These are phyloP conservation scores for Hortaea werneckii DNA, from an alignment of 2,329 filamentous ascomycete species.

Conservation along the genomic window DNA sequence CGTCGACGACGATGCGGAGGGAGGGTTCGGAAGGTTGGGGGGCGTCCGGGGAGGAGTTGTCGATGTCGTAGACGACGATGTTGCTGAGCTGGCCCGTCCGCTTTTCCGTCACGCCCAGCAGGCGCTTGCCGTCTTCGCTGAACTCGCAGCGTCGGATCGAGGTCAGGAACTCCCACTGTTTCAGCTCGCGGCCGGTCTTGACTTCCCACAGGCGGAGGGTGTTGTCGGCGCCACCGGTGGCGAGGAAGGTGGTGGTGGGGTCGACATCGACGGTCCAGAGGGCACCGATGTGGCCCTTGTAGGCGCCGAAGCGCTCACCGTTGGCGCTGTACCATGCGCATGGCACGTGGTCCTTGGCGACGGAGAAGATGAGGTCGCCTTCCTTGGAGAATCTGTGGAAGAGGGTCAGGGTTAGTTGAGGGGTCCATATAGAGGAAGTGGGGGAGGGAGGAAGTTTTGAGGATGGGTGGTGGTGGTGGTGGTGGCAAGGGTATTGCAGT, in stretches of 20 bases:
- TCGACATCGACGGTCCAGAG: slow-evolving; percentile 98
- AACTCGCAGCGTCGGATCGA: slow-evolving; percentile 98
- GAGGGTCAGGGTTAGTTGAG: slow-evolving; percentile 8
- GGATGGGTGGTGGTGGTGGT: too few species aligned
- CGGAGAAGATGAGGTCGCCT: slow-evolving; percentile 93
- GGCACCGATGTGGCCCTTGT: slow-evolving; percentile 92
- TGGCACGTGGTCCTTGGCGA: slow-evolving; percentile 90
- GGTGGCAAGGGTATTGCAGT: background rate
- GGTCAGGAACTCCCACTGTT: slow-evolving; percentile 96
- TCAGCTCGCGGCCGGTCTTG: slow-evolving; percentile 81
- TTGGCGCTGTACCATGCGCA: slow-evolving; percentile 97
- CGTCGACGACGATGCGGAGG: slow-evolving; percentile 76
- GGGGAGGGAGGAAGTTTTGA: too few species aligned
- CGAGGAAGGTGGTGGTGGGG: slow-evolving; percentile 81
- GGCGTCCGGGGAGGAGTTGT: slow-evolving; percentile 61
- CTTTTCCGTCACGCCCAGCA: slow-evolving; percentile 96
- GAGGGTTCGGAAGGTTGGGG: slow-evolving; percentile 75
- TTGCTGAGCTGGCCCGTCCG: slow-evolving; percentile 92
- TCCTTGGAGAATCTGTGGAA: slow-evolving; percentile 69
- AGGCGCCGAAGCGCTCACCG: slow-evolving; percentile 92
- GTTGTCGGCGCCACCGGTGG: slow-evolving; percentile 94
- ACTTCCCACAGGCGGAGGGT: slow-evolving; percentile 96
- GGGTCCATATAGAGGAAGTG: background rate
- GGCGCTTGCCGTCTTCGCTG: slow-evolving; percentile 79
- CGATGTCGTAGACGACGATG: slow-evolving; percentile 87